These are phyloP conservation scores for Lignosus rhinocerotis DNA, from an alignment of 1,284 basidiomycete species.

Conservation along the genomic window DNA sequence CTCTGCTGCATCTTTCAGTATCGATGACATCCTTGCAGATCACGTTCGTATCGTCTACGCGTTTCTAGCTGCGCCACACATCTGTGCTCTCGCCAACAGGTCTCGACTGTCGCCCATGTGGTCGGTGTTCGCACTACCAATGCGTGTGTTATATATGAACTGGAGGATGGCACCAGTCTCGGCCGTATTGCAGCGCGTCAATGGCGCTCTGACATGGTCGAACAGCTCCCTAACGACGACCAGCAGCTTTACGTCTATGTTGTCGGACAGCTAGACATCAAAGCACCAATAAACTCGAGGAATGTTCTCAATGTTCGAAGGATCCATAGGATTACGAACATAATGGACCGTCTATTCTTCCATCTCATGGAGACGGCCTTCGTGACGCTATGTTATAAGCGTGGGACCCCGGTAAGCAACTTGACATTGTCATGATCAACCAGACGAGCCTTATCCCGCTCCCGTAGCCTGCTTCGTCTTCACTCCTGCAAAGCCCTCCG, in stretches of 20 bases:
- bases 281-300: conserved; percentile 30
- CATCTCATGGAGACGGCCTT: conserved; percentile 58
- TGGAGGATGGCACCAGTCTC: conserved; percentile 38
- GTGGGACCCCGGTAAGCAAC: conserved; percentile 30
- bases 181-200: conserved; percentile 25
- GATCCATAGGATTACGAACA: conserved; percentile 49
- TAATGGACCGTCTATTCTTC: conserved; percentile 56
- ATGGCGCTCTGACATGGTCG: conserved; percentile 9
- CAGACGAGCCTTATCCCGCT: no score
- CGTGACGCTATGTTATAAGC: conserved; percentile 39
- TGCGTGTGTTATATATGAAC: conserved; percentile 38
- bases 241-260: conserved; percentile 29
- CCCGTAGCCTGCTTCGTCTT: no score
- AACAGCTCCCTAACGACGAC: conserved; percentile 2
- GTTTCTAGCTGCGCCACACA: conserved; percentile 29
- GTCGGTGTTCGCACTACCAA: conserved; percentile 42
- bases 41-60: conserved; percentile 17
- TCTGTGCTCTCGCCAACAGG: conserved; percentile 27
- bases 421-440: background rate
- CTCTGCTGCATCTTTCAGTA: conserved; percentile 52
- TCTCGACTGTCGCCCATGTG: conserved; percentile 48
- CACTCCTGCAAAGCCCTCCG: background rate
- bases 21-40: conserved; percentile 51
- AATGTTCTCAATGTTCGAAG: conserved; percentile 46
- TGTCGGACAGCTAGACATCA: conserved; percentile 15